These are phyloP conservation scores for Abelmoschus esculentus DNA, from an alignment of 345 rosid species.

Conservation along the genomic window DNA sequence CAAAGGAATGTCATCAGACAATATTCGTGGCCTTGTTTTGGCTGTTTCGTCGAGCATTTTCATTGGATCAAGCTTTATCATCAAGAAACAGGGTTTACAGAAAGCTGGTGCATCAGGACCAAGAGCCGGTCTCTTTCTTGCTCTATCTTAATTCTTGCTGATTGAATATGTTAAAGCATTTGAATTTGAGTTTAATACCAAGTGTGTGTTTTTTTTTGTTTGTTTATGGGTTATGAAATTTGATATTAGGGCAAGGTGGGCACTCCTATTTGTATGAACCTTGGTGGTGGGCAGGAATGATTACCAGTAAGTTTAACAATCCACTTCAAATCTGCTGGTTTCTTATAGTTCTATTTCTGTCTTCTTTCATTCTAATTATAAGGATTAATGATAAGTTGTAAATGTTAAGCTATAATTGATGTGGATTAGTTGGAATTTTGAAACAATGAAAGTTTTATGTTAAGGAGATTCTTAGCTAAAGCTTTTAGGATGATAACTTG, in stretches of 20 bases:
- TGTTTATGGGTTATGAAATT: background rate
- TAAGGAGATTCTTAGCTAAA: background rate
- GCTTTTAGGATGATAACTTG: background rate
- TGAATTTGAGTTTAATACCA: background rate
- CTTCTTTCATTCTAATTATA: background rate
- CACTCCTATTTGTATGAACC: slow-evolving; percentile 75
- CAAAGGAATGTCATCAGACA: slow-evolving; percentile 60
- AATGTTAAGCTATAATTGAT: background rate
- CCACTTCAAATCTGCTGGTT: background rate
- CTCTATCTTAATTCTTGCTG: background rate
- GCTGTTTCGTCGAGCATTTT: slow-evolving; percentile 86
- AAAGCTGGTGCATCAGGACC: slow-evolving; percentile 58
- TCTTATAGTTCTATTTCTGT: background rate
- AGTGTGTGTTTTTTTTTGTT: background rate
- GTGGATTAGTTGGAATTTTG: background rate
- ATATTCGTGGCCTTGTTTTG: slow-evolving; percentile 67
- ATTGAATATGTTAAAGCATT: background rate
- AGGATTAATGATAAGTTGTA: background rate
- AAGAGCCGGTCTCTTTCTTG: slow-evolving; percentile 46
- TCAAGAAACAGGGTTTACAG: slow-evolving; percentile 84
- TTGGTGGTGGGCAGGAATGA: slow-evolving; percentile 98
- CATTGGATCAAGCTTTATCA: slow-evolving; percentile 87
- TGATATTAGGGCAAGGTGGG: slow-evolving; percentile 65
- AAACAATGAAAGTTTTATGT: background rate
- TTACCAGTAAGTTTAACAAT: slow-evolving; percentile 48